Conservation (phyloP, 2,329 filamentous ascomycete genomes). For the Paradendryphiella salina region DNA sequence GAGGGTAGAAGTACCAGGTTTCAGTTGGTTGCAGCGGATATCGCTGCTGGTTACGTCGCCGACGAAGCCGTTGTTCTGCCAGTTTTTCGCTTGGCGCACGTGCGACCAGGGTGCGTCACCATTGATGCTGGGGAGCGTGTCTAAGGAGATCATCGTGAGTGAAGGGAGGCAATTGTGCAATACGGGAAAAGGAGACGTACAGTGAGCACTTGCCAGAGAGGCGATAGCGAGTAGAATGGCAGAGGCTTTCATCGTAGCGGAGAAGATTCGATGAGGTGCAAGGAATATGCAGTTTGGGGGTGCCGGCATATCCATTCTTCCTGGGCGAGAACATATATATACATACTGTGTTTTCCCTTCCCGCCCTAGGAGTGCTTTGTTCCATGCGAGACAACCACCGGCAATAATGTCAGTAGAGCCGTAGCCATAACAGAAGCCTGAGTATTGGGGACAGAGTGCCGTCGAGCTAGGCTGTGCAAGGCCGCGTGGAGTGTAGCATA, state of each 20-base stretch:
- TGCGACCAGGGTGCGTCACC: slow-evolving; percentile 7
- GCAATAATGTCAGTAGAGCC: background rate
- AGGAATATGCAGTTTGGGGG: slow-evolving; percentile 1
- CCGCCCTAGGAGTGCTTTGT: background rate
- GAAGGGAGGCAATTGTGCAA: too few relatives aligned
- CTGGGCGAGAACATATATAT: slow-evolving; percentile 4
- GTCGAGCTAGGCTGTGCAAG: background rate
- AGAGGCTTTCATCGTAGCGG: slow-evolving; percentile 7
- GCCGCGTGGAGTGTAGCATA: slow-evolving; percentile 4
- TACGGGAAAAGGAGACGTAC: background rate
- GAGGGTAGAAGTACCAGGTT: slow-evolving; percentile 12
- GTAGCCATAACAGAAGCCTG: background rate
- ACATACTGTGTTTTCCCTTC: background rate
- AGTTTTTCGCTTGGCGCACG: slow-evolving; percentile 16
- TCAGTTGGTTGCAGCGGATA: slow-evolving; percentile 37
- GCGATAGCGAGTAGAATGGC: slow-evolving; percentile 4
- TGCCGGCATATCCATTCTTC: background rate
- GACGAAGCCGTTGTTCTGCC: slow-evolving; percentile 17
- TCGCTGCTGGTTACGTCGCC: slow-evolving; percentile 22
- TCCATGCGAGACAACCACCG: background rate
- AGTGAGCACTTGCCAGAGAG: slow-evolving; percentile 11
- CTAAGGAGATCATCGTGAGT: background rate
- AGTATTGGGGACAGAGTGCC: background rate
- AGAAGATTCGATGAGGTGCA: background rate
- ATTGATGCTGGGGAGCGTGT: slow-evolving; percentile 15